Evolutionary conservation across 176 grass and related monocot genomes (phyloP).

Genomic region (Raddia distichophylla): DNA sequence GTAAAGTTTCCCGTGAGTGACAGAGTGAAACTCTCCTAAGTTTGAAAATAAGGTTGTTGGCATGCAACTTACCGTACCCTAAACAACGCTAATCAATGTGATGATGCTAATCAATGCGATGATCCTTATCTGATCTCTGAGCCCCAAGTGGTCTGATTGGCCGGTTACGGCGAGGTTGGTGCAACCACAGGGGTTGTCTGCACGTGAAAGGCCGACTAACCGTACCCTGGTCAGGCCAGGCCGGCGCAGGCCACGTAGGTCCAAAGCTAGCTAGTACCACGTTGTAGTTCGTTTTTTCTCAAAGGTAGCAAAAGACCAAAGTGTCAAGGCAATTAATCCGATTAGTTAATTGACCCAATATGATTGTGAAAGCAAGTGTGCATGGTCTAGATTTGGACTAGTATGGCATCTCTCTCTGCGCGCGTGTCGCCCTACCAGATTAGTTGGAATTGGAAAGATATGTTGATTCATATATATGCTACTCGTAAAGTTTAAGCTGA

Average conservation of each 20-base stretch:
- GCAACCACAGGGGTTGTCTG: constrained; percentile 19
- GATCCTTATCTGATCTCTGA: constrained; percentile 58
- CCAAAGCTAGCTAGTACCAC: constrained; percentile 40
- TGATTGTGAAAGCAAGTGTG: constrained; percentile 25
- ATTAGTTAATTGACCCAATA: background rate
- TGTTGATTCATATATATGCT: background rate
- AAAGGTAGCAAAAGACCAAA: background rate
- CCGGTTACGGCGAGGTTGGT: constrained; percentile 11
- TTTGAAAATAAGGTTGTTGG: background rate
- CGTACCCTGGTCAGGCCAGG: constrained; percentile 31
- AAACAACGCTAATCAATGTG: background rate
- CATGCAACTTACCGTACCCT: constrained; percentile 38
- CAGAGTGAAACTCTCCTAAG: background rate
- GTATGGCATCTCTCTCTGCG: background rate
- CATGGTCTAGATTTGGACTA: constrained; percentile 55
- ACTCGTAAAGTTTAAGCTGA: background rate
- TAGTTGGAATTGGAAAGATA: background rate
- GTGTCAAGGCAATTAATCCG: background rate
- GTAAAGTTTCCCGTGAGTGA: no score
- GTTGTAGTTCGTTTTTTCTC: background rate
- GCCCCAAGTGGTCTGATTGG: constrained; percentile 2
- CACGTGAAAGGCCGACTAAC: constrained; percentile 45
- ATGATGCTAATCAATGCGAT: constrained; percentile 19
- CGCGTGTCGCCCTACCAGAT: constrained; percentile 3
- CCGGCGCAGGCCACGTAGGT: constrained; percentile 31